Conservation (phyloP, 2,329 filamentous ascomycete genomes). For the Neonectria punicea region DNA sequence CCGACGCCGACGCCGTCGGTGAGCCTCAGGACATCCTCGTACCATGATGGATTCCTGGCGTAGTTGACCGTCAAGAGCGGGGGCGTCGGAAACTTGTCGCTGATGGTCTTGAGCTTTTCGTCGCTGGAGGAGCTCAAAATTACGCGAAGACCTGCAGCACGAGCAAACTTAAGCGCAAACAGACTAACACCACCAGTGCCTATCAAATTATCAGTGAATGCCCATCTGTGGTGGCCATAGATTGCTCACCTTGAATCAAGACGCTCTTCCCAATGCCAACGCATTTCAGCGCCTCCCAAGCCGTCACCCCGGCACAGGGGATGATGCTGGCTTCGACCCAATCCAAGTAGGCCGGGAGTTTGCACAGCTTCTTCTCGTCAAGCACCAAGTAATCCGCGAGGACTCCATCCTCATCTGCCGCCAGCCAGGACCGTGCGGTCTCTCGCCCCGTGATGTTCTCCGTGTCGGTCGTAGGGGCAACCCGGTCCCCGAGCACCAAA, state of each 20-base stretch:
- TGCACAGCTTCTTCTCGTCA: constrained; percentile 50
- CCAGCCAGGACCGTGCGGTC: constrained; percentile 52
- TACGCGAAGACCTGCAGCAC: constrained; percentile 60
- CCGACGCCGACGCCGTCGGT: constrained; percentile 59
- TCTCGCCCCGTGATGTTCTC: constrained; percentile 53
- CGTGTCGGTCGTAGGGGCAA: constrained; percentile 51
- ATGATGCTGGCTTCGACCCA: constrained; percentile 51
- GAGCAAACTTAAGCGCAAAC: constrained; percentile 56
- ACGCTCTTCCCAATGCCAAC: constrained; percentile 52
- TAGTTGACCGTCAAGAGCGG: constrained; percentile 62
- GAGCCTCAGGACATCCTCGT: constrained; percentile 54
- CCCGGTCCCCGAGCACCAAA: constrained; percentile 50
- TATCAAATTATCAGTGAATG: constrained; percentile 9
- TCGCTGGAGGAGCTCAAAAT: constrained; percentile 64
- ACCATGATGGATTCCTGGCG: constrained; percentile 56
- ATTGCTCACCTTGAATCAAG: constrained; percentile 53
- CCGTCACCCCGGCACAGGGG: constrained; percentile 57
- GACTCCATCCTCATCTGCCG: constrained; percentile 56
- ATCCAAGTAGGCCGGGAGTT: constrained; percentile 50
- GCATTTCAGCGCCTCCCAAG: constrained; percentile 56
- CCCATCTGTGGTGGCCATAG: rapidly evolving
- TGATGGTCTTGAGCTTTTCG: constrained; percentile 56
- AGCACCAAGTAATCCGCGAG: constrained; percentile 55
- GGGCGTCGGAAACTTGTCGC: constrained; percentile 52
- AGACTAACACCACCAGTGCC: constrained; percentile 55